Evolutionary conservation across 2,329 filamentous ascomycete species (phyloP), one percentile per base, ranked within the genome.

Genomic region (Trichophyton verrucosum): DNA sequence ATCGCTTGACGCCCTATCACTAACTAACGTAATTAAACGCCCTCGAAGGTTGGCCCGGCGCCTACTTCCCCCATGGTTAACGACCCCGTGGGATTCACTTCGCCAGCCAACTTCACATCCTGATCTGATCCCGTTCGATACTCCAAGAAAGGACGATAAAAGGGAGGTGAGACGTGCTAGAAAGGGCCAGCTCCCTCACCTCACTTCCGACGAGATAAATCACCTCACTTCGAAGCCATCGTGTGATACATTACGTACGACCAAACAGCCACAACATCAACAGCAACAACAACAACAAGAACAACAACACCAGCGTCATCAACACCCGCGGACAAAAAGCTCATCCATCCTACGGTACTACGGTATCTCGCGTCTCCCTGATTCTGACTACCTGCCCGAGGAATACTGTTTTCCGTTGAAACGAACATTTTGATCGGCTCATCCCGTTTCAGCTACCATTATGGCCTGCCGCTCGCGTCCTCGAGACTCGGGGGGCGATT

Each of bases 401-500:
- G 11, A 33, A n/a, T 36, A 55, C 27, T 36, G 13, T 20, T 36
- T 33, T 55, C 51, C n/a, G 57, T 44, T 24, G 17, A 57, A 56
- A 27, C 53, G 17, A 30, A 75, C 76, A 73, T 67, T 71, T 66
- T 73, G 74, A 63, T 70, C 69, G 64, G 69, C 72, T 59, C 68
- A 70, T 61, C 72, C 58, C 68, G 70, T 61, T 62, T 67, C 38
- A 27, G 22, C 27, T 55, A 55, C 6, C 24, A 20, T 20, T 7
- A 36, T 36, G 51, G 51, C 51, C 9, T 17, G 51, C 51, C 51
- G 51, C 51, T 55, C 51, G 51, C 51, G 51, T 55, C 66, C 69
- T 68, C 73, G 74, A 47, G 67, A 70, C 53, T 69, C 74, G 67
- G 73, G 72, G 65, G 74, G 74, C 65, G 74, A 75, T 64, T 76